Conservation (phyloP, 2,329 filamentous ascomycete species). For the Aureobasidium leucospermi region DNA sequence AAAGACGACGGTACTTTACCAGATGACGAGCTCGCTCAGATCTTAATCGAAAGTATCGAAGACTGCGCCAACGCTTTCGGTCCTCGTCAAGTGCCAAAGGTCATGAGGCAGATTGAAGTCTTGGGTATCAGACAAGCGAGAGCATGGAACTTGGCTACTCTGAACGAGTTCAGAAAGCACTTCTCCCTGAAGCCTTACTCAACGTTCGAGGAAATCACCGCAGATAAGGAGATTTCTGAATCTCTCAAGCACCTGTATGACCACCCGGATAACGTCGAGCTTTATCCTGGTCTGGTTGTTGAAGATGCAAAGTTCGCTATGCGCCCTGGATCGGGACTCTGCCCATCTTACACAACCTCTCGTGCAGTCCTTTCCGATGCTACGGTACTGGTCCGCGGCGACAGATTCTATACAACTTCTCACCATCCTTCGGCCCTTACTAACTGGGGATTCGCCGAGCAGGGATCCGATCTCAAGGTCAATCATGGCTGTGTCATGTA, state of each 20-base stretch:
- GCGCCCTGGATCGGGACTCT: constrained; percentile 46
- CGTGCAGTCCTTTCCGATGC: constrained; percentile 54
- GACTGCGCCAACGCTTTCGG: constrained; percentile 55
- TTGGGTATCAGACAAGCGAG: constrained; percentile 56
- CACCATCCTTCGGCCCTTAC: constrained; percentile 31
- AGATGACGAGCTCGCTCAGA: constrained; percentile 50
- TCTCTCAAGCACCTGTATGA: constrained; percentile 54
- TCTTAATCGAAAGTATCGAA: constrained; percentile 53
- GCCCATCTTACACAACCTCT: constrained; percentile 47
- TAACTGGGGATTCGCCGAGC: constrained; percentile 42
- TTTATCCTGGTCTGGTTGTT: constrained; percentile 62
- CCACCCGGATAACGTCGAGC: constrained; percentile 58
- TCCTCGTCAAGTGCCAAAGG: constrained; percentile 50
- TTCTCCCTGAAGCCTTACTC: constrained; percentile 52
- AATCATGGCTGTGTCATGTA: constrained; percentile 46
- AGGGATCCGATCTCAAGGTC: constrained; percentile 35
- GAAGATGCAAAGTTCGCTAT: constrained; percentile 49
- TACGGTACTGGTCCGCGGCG: constrained; percentile 50
- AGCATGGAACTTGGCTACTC: constrained; percentile 52
- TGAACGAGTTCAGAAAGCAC: constrained; percentile 60
- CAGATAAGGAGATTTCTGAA: constrained; percentile 48
- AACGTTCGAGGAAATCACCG: constrained; percentile 53
- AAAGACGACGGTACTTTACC: constrained; percentile 44
- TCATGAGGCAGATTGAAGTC: constrained; percentile 54
- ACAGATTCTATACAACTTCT: constrained; percentile 50